These are phyloP conservation scores for Hevea brasiliensis DNA, from an alignment of 345 rosid genomes.

Conservation along the genomic window DNA sequence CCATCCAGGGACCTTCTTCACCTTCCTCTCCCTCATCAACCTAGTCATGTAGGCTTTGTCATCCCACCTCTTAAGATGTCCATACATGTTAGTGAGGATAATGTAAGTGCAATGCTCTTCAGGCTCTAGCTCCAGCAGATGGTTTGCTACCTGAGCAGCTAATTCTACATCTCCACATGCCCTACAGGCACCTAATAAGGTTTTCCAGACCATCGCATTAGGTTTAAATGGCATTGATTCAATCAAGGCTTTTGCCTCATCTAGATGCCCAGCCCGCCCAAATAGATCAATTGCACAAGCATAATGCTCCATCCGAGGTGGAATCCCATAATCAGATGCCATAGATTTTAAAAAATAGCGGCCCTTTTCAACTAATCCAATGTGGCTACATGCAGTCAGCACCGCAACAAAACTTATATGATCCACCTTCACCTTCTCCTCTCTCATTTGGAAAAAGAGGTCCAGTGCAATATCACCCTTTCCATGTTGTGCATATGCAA, in stretches of 20 bases:
- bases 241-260: constrained; percentile 52
- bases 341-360: constrained; percentile 48
- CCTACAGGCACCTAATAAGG: constrained; percentile 71
- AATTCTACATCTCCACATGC: constrained; percentile 62
- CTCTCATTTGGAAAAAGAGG: constrained; percentile 58
- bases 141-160: constrained; percentile 60
- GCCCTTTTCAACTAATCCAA: constrained; percentile 63
- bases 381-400: constrained; percentile 77
- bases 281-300: constrained; percentile 74
- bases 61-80: constrained; percentile 57
- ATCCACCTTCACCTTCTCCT: constrained; percentile 52
- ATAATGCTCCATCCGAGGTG: constrained; percentile 74
- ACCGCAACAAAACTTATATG: constrained; percentile 72
- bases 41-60: constrained; percentile 56
- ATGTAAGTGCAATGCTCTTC: constrained; percentile 75
- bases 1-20: constrained; percentile 83
- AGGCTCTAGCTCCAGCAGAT: constrained; percentile 60
- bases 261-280: constrained; percentile 62
- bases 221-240: constrained; percentile 68
- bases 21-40: constrained; percentile 72
- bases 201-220: constrained; percentile 70
- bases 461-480: constrained; percentile 54
- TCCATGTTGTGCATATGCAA: constrained; percentile 81
- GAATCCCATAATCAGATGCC: constrained; percentile 54
- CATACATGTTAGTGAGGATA: constrained; percentile 64